Evolutionary conservation across 2,329 filamentous ascomycete species (phyloP).

Genomic region (Fusarium sp.): DNA sequence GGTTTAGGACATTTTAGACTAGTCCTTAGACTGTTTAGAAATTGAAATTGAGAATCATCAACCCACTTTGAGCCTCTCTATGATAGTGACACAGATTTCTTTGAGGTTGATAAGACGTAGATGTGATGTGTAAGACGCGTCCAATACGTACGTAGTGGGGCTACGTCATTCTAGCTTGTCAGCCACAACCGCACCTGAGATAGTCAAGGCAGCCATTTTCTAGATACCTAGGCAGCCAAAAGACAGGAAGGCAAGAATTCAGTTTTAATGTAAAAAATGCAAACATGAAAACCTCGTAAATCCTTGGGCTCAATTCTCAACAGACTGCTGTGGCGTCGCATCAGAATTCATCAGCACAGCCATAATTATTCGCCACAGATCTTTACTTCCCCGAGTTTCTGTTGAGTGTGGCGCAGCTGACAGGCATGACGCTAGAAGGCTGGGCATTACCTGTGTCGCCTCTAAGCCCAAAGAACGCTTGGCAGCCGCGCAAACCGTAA

Average conservation of each 20-base stretch:
- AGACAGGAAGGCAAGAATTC: neutral
- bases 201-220: neutral
- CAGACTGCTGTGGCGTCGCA: neutral
- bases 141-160: neutral
- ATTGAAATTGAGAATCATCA: neutral
- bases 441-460: conserved; percentile 29
- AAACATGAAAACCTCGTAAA: neutral
- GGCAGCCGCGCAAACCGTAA: conserved; percentile 36
- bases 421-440: conserved; percentile 13
- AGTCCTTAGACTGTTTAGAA: too few relatives aligned
- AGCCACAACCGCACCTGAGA: neutral
- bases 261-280: neutral
- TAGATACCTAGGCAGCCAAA: neutral
- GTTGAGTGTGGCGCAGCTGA: conserved; percentile 32
- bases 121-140: conserved; percentile 1
- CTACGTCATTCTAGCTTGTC: conserved; percentile 2
- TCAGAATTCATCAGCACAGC: neutral
- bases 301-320: neutral
- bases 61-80: neutral
- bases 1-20: too few relatives aligned
- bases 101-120: neutral
- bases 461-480: conserved; percentile 27
- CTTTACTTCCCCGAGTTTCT: neutral
- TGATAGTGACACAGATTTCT: neutral
- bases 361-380: neutral